Conservation (phyloP, 352 stramenopile species). For the Globisporangium orthogonon region DNA sequence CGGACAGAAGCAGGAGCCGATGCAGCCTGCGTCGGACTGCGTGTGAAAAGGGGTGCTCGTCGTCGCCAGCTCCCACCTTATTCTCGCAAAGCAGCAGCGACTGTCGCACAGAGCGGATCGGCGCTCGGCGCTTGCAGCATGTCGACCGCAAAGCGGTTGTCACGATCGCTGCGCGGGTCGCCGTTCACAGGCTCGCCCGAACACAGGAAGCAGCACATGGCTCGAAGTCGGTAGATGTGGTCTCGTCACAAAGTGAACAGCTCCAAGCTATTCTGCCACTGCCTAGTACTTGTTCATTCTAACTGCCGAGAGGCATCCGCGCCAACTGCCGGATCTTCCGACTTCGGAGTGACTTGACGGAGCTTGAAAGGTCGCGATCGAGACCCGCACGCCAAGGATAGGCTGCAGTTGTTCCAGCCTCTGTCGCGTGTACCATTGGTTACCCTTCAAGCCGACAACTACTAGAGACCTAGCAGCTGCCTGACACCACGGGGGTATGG, state of each 20-base stretch:
- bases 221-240: not conserved
- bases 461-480: no score
- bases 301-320: no score
- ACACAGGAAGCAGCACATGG: constrained; percentile 63
- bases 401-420: no score
- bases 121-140: constrained; percentile 84
- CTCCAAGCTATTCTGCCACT: no score
- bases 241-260: not conserved
- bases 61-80: not conserved
- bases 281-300: no score
- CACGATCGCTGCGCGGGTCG: constrained; percentile 65
- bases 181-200: constrained; percentile 59
- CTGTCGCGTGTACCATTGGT: no score
- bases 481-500: no score
- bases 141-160: constrained; percentile 71
- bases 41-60: not conserved
- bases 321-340: no score
- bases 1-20: constrained; percentile 76
- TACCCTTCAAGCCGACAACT: no score
- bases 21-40: constrained; percentile 26
- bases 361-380: no score
- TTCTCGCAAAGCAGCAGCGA: constrained; percentile 5
- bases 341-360: no score
- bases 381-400: no score
- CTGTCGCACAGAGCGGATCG: constrained; percentile 73